phyloP scores from a whole-genome alignment of 108 stramenopile species.

The Nannochloropsis granulata region DNA sequence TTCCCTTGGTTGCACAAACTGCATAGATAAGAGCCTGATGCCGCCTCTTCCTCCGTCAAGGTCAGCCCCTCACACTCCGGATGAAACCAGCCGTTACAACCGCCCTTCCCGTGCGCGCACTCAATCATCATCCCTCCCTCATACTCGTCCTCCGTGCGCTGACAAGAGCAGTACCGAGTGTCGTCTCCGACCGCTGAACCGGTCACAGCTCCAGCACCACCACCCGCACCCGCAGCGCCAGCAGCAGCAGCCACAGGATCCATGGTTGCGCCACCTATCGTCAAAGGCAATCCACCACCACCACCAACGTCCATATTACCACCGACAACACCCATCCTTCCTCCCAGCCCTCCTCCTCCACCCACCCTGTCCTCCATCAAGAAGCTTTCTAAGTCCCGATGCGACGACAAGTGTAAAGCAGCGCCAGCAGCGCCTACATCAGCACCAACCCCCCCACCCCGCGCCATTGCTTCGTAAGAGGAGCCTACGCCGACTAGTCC shows the following conservation, averaged over 20 bases:
- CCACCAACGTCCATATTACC: neutral
- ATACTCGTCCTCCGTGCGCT: neutral
- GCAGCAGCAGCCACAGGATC: neutral
- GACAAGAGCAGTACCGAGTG: neutral
- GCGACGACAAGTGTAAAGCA: neutral
- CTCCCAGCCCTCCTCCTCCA: neutral
- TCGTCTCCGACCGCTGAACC: neutral
- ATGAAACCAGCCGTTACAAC: conserved; percentile 30
- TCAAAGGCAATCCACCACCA: neutral
- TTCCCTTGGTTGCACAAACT: neutral
- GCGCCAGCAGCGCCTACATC: neutral
- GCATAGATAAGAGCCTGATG: neutral
- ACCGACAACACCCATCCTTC: neutral
- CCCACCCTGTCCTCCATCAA: neutral
- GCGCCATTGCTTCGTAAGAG: neutral
- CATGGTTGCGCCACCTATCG: neutral
- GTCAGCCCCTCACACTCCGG: conserved; percentile 26
- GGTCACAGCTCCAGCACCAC: too few species aligned
- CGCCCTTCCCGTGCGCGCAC: conserved; percentile 27
- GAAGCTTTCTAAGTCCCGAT: neutral
- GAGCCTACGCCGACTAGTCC: neutral
- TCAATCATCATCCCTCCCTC: conserved; percentile 28
- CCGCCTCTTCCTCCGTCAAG: conserved; percentile 15
- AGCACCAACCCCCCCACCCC: too few species aligned
- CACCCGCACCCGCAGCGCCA: too few species aligned